Base-by-base conservation (phyloP, 495 filamentous ascomycete species). In the Penicillium goetzii region DNA sequence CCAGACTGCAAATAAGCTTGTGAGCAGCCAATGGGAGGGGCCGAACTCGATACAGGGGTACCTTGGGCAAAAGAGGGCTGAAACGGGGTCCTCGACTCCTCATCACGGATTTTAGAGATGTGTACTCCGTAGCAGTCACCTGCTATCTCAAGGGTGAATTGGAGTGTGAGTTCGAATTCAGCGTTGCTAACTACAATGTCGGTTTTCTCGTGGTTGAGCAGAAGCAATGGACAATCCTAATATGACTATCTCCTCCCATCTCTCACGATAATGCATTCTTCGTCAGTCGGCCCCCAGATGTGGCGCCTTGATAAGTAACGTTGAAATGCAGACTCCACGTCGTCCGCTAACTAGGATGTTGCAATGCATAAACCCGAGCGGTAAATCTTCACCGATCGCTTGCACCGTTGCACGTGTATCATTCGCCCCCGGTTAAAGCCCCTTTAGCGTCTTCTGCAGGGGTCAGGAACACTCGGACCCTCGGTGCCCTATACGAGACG, bases 71-170 rank as follows among this genome's bases (percentile, higher is more conserved):
- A 9, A 23, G 32, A 49, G 41, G 61, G 61, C 61, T 63, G 61
- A 63, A 63, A 63, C 61, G 53, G 54, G 60, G 45, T 63, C 61
- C 32, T 61, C 47, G 4, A 34, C 45, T 63, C 61, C 32, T 61
- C 47, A 4, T 49, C 45, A 11, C 30, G 19, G 32, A 12, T n/a
- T 26, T 25, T 15, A 3, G 23, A 49, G 34, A 11, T 32, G 49
- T 51, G 58, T 40, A 50, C n/a, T n/a, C n/a, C n/a, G 30, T 40
- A 40, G 30, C 14, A 40, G 12, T 0, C 17, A 17, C 36, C 3
- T 12, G 8, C 9, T 7, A 9, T 34, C 6, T 30, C 30, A 32
- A 32, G 30, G 9, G 30, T 32, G 30, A 32, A 32, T 4, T 4
- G 5, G 5, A 32, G 6, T 3, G 30, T 30, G 5, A 8, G 9